Conservation (phyloP, 2,329 filamentous ascomycete species). For the Boeremia exigua region DNA sequence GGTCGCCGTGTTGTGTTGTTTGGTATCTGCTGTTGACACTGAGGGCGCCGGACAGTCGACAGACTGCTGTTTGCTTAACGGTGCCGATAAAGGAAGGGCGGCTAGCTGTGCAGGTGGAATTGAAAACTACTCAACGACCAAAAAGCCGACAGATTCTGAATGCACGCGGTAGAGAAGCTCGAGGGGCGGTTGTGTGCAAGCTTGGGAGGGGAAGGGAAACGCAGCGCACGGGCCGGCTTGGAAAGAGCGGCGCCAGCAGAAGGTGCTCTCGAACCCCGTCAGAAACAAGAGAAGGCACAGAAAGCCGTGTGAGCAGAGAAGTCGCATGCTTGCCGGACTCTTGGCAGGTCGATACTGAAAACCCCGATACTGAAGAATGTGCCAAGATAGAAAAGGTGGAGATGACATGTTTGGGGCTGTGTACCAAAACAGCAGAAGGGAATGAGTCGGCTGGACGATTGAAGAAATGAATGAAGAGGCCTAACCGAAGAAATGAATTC, state of each 20-base stretch:
- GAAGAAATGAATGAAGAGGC: constrained; percentile 6
- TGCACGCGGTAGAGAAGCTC: constrained; percentile 24
- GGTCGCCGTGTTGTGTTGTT: constrained; percentile 24
- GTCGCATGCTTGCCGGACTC: constrained; percentile 1
- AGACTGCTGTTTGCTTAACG: constrained; percentile 26
- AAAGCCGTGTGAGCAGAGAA: constrained; percentile 18
- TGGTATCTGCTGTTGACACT: constrained; percentile 32
- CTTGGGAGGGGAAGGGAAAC: constrained; percentile 14
- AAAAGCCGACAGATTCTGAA: constrained; percentile 45
- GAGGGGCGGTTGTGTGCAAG: constrained; percentile 14
- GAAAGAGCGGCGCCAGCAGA: constrained; percentile 21
- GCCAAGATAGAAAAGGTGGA: constrained; percentile 11
- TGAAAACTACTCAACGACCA: constrained; percentile 33
- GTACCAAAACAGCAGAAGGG: constrained; percentile 15
- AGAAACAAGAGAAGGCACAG: constrained; percentile 20
- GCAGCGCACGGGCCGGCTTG: constrained; percentile 30
- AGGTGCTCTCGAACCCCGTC: constrained; percentile 27
- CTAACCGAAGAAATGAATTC: constrained; percentile 2
- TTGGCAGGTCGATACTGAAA: not conserved
- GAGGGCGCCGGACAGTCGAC: constrained; percentile 21
- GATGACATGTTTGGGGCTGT: constrained; percentile 9
- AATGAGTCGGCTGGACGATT: constrained; percentile 19
- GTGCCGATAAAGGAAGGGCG: constrained; percentile 39
- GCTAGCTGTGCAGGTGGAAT: constrained; percentile 34
- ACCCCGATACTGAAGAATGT: constrained; percentile 15